These are phyloP conservation scores for Musa beccarii DNA, from an alignment of 176 grass and related monocot genomes.

Conservation along the genomic window DNA sequence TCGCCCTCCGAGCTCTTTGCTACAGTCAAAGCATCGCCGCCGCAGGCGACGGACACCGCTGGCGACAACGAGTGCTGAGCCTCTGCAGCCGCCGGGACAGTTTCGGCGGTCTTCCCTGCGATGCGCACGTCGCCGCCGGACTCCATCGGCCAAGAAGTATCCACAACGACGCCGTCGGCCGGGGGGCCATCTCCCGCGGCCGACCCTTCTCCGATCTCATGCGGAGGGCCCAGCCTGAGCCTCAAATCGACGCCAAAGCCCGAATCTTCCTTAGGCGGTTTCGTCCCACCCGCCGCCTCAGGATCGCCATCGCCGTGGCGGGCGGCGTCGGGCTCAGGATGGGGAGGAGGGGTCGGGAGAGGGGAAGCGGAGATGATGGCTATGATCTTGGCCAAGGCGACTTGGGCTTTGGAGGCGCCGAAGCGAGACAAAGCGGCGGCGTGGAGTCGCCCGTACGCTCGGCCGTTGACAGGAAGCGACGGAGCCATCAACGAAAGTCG, in stretches of 20 bases:
- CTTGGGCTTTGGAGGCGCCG: background rate
- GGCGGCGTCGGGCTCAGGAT: no score
- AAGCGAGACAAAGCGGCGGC: background rate
- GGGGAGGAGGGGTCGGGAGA: background rate
- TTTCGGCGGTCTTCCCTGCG: background rate
- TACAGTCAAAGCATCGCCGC: background rate
- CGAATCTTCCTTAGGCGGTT: background rate
- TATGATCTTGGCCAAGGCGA: background rate
- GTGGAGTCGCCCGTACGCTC: background rate
- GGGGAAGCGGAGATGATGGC: background rate
- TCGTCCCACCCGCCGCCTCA: background rate
- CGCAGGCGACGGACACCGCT: background rate
- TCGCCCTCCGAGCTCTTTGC: constrained; percentile 17
- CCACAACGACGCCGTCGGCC: background rate
- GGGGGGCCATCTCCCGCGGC: background rate
- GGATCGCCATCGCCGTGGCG: background rate
- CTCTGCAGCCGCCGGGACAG: background rate
- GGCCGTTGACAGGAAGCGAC: background rate
- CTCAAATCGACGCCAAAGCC: constrained; percentile 15
- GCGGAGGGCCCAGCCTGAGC: constrained; percentile 17
- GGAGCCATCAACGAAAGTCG: background rate
- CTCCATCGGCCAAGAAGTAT: background rate
- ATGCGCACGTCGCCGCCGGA: background rate
- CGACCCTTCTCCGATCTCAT: constrained; percentile 11
- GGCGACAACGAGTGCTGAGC: background rate